A percentile compares a stretch with the other conserved stretches of the same genome.
phyloP scores from a whole-genome alignment of 2,329 filamentous ascomycete species.

The Fusarium hostae region DNA sequence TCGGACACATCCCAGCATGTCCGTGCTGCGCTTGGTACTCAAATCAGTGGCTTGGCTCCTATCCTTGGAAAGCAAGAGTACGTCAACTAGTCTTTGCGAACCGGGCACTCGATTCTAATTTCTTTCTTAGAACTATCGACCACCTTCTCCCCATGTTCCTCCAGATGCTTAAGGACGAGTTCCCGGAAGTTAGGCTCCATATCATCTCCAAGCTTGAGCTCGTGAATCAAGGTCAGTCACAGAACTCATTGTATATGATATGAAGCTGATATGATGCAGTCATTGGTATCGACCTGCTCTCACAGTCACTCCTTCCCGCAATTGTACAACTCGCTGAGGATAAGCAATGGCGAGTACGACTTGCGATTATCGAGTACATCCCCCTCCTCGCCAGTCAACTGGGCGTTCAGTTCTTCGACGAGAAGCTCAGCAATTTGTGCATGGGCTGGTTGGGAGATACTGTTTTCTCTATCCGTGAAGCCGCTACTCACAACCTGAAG shows the following conservation, averaged over 20 bases:
- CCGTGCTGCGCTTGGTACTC: constrained; percentile 91
- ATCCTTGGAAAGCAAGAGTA: constrained; percentile 98
- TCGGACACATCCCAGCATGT: constrained; percentile 97
- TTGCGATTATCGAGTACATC: constrained; percentile 99
- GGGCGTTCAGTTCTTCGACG: constrained; percentile 97
- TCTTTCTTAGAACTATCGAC: constrained; percentile 80
- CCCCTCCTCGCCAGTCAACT: constrained; percentile 94
- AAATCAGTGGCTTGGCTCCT: constrained; percentile 95
- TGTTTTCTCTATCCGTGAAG: constrained; percentile 98
- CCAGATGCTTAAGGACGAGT: constrained; percentile 99
- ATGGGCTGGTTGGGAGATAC: constrained; percentile 99
- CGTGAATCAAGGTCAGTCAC: constrained; percentile 86
- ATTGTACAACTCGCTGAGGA: constrained; percentile 98
- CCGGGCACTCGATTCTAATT: background rate
- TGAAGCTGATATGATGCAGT: constrained; percentile 65
- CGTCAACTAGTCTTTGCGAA: constrained; percentile 48
- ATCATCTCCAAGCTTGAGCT: constrained; percentile 99
- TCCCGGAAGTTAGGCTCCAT: constrained; percentile 96
- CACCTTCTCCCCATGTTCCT: constrained; percentile 99
- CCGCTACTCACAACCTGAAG: constrained; percentile 96
- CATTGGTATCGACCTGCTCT: constrained; percentile 96
- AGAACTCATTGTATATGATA: background rate
- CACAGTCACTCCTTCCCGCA: constrained; percentile 93
- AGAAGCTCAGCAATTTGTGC: constrained; percentile 93
- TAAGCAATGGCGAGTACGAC: constrained; percentile 97